Conservation (phyloP, 139 green algal genomes). For the Zygnema circumcarinatum region DNA sequence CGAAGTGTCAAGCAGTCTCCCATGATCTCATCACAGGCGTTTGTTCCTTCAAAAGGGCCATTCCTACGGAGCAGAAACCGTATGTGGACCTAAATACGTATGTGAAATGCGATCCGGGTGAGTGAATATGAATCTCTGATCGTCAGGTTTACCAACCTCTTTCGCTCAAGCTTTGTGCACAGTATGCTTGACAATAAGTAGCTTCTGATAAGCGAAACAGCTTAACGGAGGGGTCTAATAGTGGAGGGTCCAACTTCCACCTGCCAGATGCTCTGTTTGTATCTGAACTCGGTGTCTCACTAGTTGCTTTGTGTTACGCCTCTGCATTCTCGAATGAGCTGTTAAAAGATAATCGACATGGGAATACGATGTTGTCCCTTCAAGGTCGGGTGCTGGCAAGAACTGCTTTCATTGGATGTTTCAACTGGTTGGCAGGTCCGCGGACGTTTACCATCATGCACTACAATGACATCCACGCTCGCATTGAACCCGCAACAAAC, state of each 20-base stretch:
- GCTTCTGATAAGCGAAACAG: too few relatives aligned
- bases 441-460: not conserved
- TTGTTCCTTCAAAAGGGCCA: not conserved
- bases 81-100: not conserved
- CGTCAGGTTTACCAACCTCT: not conserved
- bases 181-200: not conserved
- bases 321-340: too few relatives aligned
- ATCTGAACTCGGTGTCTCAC: not conserved
- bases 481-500: not conserved
- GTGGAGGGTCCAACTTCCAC: too few relatives aligned
- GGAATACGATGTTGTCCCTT: not conserved
- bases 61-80: not conserved
- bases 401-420: not conserved
- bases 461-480: constrained; percentile 10
- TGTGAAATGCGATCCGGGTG: not conserved
- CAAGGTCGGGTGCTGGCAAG: not conserved
- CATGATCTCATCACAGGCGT: not conserved
- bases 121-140: not conserved
- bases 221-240: too few relatives aligned
- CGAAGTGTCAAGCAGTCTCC: not conserved
- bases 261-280: not conserved
- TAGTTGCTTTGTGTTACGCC: not conserved
- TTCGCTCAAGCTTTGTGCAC: not conserved
- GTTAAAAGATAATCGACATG: not conserved
- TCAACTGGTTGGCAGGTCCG: not conserved